phyloP scores from a whole-genome alignment of 805 yeast species.

The Martiniozyma abietophila region DNA sequence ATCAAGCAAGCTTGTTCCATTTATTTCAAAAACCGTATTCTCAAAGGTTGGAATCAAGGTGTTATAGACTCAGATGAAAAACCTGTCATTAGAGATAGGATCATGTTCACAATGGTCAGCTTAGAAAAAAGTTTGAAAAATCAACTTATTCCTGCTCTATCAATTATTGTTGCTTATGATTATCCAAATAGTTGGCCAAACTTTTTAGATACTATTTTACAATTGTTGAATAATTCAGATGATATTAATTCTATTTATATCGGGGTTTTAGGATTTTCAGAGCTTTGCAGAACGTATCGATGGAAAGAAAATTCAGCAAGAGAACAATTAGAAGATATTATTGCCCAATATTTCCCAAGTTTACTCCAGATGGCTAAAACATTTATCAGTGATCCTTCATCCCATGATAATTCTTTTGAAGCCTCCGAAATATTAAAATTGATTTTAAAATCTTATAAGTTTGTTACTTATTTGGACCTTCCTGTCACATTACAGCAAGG shows the following conservation, averaged over 20 bases:
- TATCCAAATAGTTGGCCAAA: constrained; percentile 43
- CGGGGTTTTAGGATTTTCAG: constrained; percentile 69
- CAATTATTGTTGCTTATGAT: constrained; percentile 37
- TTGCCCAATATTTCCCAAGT: constrained; percentile 57
- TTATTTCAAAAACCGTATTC: constrained; percentile 71
- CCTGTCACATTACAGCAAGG: constrained; percentile 56
- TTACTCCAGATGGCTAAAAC: constrained; percentile 58
- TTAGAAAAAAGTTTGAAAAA: constrained; percentile 35
- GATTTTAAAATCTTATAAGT: constrained; percentile 71
- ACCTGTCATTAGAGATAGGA: constrained; percentile 58
- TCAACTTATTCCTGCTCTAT: constrained; percentile 44
- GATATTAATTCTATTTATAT: constrained; percentile 41
- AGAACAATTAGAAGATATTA: constrained; percentile 48
- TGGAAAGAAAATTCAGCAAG: constrained; percentile 62
- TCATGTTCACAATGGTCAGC: constrained; percentile 52
- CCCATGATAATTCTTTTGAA: constrained; percentile 21
- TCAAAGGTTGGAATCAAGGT: constrained; percentile 49
- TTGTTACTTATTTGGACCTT: constrained; percentile 69
- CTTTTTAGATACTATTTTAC: constrained; percentile 38
- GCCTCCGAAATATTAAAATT: constrained; percentile 68
- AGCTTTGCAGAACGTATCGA: constrained; percentile 64
- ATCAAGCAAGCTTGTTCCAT: constrained; percentile 77
- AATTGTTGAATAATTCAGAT: constrained; percentile 34
- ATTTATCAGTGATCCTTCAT: constrained; percentile 30
- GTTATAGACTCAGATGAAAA: constrained; percentile 62